Percentiles rank a stretch among this genome's conserved stretches.
These are phyloP conservation scores for Phlegmacium glaucopus DNA, from an alignment of 768 basidiomycete genomes.

Conservation along the genomic window DNA sequence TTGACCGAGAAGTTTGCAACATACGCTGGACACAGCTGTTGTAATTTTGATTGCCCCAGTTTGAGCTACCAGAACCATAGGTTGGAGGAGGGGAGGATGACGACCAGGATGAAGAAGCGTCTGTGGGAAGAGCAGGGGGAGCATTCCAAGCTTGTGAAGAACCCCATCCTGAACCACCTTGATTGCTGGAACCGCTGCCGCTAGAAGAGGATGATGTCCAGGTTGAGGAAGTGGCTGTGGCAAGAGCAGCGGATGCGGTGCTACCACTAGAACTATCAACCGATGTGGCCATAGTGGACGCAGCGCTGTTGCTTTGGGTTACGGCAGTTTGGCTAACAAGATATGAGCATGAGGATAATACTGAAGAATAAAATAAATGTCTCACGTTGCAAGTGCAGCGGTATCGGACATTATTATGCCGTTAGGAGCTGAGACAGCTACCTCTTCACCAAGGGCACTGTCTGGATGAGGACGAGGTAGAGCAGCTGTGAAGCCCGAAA, in stretches of 20 bases:
- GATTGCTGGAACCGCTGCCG: constrained; percentile 13
- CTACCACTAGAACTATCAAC: constrained; percentile 9
- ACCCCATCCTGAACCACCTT: constrained; percentile 4
- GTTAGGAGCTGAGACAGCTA: constrained; percentile 45
- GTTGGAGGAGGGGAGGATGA: constrained; percentile 36
- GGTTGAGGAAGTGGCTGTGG: constrained; percentile 9
- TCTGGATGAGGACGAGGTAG: constrained; percentile 44
- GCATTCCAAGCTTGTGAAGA: constrained; percentile 6
- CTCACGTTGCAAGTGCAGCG: constrained; percentile 28
- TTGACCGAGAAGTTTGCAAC: constrained; percentile 19
- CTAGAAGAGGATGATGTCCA: constrained; percentile 7
- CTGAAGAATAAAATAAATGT: background rate
- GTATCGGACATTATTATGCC: constrained; percentile 43
- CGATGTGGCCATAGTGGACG: constrained; percentile 3
- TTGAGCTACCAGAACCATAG: constrained; percentile 62
- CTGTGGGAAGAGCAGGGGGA: constrained; percentile 8
- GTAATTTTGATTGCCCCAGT: constrained; percentile 57
- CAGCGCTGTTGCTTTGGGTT: background rate
- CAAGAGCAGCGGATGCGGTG: constrained; percentile 14
- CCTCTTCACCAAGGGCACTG: constrained; percentile 30
- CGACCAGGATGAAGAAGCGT: constrained; percentile 12
- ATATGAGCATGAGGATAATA: too few relatives aligned
- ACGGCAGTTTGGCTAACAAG: background rate
- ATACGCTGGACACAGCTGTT: constrained; percentile 68
- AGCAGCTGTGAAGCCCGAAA: constrained; percentile 50